Evolutionary conservation across 495 filamentous ascomycete genomes (phyloP).

Genomic region (Podospora conica): DNA sequence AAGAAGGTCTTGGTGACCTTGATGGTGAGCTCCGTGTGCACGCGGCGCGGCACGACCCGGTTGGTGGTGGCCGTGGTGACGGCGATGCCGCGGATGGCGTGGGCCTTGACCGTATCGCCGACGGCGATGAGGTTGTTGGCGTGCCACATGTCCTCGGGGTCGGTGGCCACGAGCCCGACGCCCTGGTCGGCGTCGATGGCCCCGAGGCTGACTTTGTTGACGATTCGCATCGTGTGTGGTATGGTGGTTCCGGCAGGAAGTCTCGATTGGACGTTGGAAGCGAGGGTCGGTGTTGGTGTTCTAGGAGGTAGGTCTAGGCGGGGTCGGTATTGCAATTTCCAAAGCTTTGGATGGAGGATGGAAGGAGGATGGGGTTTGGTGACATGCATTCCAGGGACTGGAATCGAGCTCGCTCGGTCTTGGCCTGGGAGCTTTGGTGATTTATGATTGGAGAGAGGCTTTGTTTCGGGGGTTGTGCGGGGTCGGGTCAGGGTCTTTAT

Average conservation of each 20-base stretch:
- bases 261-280: not conserved
- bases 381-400: too few species aligned
- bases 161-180: conserved; percentile 77
- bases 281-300: not conserved
- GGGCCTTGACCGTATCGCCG: conserved; percentile 72
- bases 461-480: not conserved
- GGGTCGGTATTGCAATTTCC: not conserved
- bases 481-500: not conserved
- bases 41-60: conserved; percentile 63
- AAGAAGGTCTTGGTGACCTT: conserved; percentile 81
- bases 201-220: conserved; percentile 50
- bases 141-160: conserved; percentile 99
- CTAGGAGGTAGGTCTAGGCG: not conserved
- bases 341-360: not conserved
- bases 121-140: conserved; percentile 88
- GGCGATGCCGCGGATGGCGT: conserved; percentile 69
- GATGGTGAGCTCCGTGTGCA: conserved; percentile 74
- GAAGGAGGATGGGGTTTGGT: not conserved
- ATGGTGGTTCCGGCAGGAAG: not conserved
- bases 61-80: conserved; percentile 65
- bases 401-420: too few species aligned
- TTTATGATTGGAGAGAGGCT: not conserved
- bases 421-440: not conserved
- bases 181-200: conserved; percentile 64
- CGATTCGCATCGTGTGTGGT: conserved; percentile 23